Conservation (phyloP, 1,284 basidiomycete genomes). For the Trichosporon sp. region DNA sequence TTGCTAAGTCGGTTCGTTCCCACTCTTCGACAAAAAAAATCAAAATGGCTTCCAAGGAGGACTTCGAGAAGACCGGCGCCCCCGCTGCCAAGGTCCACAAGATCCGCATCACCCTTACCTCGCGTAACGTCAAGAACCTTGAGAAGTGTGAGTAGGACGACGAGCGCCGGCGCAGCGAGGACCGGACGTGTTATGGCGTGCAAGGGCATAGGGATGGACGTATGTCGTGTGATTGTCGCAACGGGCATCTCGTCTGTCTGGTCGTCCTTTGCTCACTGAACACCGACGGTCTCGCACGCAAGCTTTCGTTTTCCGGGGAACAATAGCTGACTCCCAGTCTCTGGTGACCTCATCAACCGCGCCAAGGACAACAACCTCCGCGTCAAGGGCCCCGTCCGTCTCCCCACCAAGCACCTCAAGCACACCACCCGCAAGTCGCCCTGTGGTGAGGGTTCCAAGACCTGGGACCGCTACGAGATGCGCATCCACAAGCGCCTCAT, state of each 20-base stretch:
- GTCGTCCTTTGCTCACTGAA: neutral
- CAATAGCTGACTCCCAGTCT: slow-evolving; percentile 65
- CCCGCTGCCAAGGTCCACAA: slow-evolving; percentile 93
- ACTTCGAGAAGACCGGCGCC: slow-evolving; percentile 90
- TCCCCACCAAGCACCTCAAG: slow-evolving; percentile 97
- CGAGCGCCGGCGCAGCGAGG: neutral
- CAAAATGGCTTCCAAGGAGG: slow-evolving; percentile 96
- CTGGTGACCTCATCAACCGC: slow-evolving; percentile 92
- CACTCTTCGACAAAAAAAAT: slow-evolving; percentile 30
- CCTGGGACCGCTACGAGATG: slow-evolving; percentile 99
- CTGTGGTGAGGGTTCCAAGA: slow-evolving; percentile 99
- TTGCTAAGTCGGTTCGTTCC: slow-evolving; percentile 34
- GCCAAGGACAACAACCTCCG: slow-evolving; percentile 99
- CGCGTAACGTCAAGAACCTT: slow-evolving; percentile 95
- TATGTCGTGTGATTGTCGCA: too few relatives aligned
- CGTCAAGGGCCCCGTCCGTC: slow-evolving; percentile 98
- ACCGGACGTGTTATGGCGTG: neutral
- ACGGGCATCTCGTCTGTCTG: neutral
- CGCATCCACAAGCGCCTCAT: slow-evolving; percentile 99
- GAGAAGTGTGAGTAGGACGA: slow-evolving; percentile 80
- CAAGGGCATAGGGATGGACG: too few relatives aligned
- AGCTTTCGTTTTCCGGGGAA: too few relatives aligned
- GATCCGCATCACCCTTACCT: slow-evolving; percentile 98
- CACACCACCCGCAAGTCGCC: slow-evolving; percentile 99
- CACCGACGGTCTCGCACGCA: neutral